Conservation (phyloP, 352 stramenopile genomes). For the Phytopythium sindhum region DNA sequence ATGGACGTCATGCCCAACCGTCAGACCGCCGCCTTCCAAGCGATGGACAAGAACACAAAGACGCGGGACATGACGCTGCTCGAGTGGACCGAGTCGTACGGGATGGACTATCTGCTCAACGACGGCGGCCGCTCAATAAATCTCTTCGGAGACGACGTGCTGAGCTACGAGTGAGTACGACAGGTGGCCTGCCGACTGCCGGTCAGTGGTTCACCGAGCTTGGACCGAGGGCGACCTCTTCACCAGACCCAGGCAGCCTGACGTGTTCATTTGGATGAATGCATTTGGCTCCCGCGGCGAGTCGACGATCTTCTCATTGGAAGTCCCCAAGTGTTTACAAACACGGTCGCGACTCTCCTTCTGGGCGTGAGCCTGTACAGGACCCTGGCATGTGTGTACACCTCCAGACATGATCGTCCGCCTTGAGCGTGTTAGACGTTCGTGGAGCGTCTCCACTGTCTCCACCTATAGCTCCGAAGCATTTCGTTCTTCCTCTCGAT, state of each 20-base stretch:
- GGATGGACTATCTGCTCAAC: conserved; percentile 79
- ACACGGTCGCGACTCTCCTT: too few relatives aligned
- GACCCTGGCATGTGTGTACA: too few relatives aligned
- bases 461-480: too few relatives aligned
- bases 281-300: background rate
- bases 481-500: background rate
- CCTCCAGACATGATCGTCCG: too few relatives aligned
- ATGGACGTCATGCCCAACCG: conserved; percentile 12
- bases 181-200: too few relatives aligned
- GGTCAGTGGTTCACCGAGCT: too few relatives aligned
- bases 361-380: too few relatives aligned
- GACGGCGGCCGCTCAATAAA: conserved; percentile 46
- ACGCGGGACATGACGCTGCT: conserved; percentile 66
- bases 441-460: too few relatives aligned
- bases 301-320: background rate
- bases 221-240: too few relatives aligned
- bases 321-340: background rate
- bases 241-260: background rate
- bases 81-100: conserved; percentile 77
- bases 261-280: background rate
- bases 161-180: conserved; percentile 44
- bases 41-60: conserved; percentile 39
- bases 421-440: too few relatives aligned
- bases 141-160: conserved; percentile 57
- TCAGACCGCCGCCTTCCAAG: background rate